phyloP scores from a whole-genome alignment of 225 moss, liverwort and hornwort species.

The Marchantia paleacea region DNA sequence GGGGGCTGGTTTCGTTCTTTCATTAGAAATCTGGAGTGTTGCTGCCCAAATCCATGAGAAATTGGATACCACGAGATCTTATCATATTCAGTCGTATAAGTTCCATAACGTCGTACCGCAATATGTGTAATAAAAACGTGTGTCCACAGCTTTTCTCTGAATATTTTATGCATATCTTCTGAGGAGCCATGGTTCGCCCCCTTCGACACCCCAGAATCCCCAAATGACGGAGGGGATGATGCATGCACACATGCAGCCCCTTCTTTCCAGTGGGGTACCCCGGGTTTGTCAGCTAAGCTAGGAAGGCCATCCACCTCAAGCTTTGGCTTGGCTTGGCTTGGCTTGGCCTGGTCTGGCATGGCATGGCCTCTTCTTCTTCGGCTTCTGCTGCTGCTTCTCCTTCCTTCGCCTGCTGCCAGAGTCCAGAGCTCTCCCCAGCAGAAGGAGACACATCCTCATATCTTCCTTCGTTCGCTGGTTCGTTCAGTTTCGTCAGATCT shows the following conservation, averaged over 20 bases:
- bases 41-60: neutral
- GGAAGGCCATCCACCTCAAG: neutral
- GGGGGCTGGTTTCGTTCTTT: too few species aligned
- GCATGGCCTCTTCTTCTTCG: too few species aligned
- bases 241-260: conserved; percentile 2
- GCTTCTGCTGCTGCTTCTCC: too few species aligned
- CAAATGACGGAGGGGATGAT: neutral
- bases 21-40: too few species aligned
- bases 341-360: too few species aligned
- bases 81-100: neutral
- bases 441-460: too few species aligned
- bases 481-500: too few species aligned
- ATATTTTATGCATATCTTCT: neutral
- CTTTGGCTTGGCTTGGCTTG: neutral
- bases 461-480: too few species aligned
- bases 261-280: neutral
- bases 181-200: too few species aligned
- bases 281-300: neutral
- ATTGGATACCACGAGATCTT: neutral
- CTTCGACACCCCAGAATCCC: conserved; percentile 2
- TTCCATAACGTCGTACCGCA: neutral
- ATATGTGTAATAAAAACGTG: neutral
- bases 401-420: too few species aligned
- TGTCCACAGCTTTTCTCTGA: neutral
- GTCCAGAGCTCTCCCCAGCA: too few species aligned